Conservation (phyloP, 371 early-diverging fungal genomes). For the Syncephalis plumigaleata region DNA sequence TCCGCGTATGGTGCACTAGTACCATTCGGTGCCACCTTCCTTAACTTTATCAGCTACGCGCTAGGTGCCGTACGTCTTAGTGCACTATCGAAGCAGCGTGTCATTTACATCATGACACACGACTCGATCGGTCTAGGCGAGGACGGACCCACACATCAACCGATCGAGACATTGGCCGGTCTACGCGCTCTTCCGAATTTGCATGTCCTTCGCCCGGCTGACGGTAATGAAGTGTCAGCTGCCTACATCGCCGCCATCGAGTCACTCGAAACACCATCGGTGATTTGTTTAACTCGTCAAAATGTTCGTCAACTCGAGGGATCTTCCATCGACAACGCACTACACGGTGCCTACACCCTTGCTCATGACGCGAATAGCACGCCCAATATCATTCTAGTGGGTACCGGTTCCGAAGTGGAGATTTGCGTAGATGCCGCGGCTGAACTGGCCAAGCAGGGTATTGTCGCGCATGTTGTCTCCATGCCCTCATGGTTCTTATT, state of each 20-base stretch:
- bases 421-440: conserved; percentile 77
- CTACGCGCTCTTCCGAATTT: conserved; percentile 93
- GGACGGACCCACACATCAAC: conserved; percentile 99
- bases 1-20: conserved; percentile 77
- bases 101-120: conserved; percentile 97
- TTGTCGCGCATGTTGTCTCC: conserved; percentile 80
- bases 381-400: conserved; percentile 57
- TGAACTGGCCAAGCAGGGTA: conserved; percentile 31
- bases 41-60: conserved; percentile 85
- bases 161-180: conserved; percentile 92
- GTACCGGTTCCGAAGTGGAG: conserved; percentile 93
- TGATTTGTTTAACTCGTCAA: conserved; percentile 89
- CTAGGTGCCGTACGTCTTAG: conserved; percentile 81
- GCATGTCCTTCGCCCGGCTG: conserved; percentile 82
- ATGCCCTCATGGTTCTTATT: conserved; percentile 93
- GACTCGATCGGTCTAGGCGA: conserved; percentile 97
- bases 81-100: conserved; percentile 75
- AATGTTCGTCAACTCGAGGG: conserved; percentile 82
- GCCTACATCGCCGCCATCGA: conserved; percentile 71
- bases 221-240: conserved; percentile 92
- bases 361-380: conserved; percentile 33
- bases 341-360: conserved; percentile 66
- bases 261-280: conserved; percentile 55
- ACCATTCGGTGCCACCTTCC: conserved; percentile 91
- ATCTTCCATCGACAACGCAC: conserved; percentile 58